Conservation (phyloP, 164 flowering plant genomes). For the Santalum album region DNA sequence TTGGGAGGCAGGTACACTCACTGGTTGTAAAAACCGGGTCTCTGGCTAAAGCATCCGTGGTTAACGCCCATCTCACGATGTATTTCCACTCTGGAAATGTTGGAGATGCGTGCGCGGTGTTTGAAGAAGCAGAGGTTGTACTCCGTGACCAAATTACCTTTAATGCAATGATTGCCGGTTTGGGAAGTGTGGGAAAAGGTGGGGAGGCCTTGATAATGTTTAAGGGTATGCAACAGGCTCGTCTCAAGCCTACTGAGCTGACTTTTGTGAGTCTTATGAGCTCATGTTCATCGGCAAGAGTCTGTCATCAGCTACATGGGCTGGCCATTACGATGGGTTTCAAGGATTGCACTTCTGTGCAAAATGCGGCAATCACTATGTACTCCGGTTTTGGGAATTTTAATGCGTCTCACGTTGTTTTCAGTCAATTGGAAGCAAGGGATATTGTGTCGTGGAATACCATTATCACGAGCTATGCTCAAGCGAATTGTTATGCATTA, state of each 20-base stretch:
- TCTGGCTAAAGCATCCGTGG: conserved; percentile 38
- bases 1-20: conserved; percentile 58
- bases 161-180: conserved; percentile 70
- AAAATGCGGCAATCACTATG: conserved; percentile 64
- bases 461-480: conserved; percentile 46
- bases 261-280: conserved; percentile 63
- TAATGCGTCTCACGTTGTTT: conserved; percentile 23
- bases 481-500: conserved; percentile 18
- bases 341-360: conserved; percentile 35
- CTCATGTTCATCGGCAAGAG: conserved; percentile 24
- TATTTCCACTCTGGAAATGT: conserved; percentile 40
- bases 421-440: conserved; percentile 28
- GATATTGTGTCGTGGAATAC: conserved; percentile 57
- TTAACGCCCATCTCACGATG: conserved; percentile 63
- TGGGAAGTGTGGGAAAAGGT: conserved; percentile 35
- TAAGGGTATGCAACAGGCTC: conserved; percentile 32
- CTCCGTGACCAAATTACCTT: conserved; percentile 44
- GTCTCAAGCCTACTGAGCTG: conserved; percentile 45
- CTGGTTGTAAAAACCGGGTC: conserved; percentile 44
- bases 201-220: conserved; percentile 46
- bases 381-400: conserved; percentile 34
- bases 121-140: conserved; percentile 29
- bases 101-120: conserved; percentile 35
- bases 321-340: conserved; percentile 47
- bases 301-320: conserved; percentile 43